These are phyloP conservation scores for Fusarium fujikuroi DNA, from an alignment of 2,329 filamentous ascomycete genomes.

Conservation along the genomic window DNA sequence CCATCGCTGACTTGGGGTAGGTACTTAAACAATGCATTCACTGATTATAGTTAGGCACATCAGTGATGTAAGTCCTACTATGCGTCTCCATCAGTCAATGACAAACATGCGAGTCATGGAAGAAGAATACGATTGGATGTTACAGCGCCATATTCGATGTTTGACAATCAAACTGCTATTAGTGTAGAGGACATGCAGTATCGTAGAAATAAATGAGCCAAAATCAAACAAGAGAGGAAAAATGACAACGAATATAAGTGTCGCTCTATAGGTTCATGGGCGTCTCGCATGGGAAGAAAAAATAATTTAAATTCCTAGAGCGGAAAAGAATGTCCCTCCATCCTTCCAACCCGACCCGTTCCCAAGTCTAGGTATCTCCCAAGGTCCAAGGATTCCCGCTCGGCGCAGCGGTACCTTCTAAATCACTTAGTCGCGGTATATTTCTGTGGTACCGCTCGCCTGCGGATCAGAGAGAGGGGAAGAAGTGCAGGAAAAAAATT, in stretches of 20 bases:
- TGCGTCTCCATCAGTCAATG: conserved; percentile 8
- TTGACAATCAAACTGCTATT: neutral
- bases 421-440: conserved; percentile 30
- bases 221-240: neutral
- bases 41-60: neutral
- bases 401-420: conserved; percentile 37
- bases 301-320: neutral
- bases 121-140: neutral
- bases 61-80: conserved; percentile 1
- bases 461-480: conserved; percentile 37
- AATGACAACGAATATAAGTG: neutral
- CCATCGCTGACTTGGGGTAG: neutral
- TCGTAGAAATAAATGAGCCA: neutral
- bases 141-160: neutral
- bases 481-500: conserved; percentile 53
- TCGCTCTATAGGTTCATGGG: neutral
- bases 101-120: conserved; percentile 1
- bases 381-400: conserved; percentile 31
- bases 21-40: conserved; percentile 3
- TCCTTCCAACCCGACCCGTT: conserved; percentile 24
- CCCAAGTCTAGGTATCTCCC: neutral
- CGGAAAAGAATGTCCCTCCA: conserved; percentile 29
- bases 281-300: neutral
- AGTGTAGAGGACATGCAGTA: neutral
- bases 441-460: conserved; percentile 20